Evolutionary conservation across 2,329 filamentous ascomycete genomes (phyloP).

Genomic region (Elsinoe australis): DNA sequence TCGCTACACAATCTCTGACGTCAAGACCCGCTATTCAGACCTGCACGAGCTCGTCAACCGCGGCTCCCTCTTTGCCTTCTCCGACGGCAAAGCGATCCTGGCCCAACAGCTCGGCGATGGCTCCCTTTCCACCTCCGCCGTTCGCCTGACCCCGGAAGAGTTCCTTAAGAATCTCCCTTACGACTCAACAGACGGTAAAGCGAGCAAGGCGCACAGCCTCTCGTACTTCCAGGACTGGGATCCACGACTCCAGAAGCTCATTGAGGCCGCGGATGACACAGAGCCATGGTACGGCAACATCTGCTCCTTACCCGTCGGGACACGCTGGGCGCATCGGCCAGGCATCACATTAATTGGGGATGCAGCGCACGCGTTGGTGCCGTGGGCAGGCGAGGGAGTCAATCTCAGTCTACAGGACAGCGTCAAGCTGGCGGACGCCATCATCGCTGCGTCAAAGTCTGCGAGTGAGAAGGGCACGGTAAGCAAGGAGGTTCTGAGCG

Average conservation of each 20-base stretch:
- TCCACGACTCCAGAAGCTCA: conserved; percentile 25
- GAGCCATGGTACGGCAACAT: conserved; percentile 26
- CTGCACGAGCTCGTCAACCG: conserved; percentile 31
- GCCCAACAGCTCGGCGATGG: conserved; percentile 32
- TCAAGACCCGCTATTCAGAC: conserved; percentile 25
- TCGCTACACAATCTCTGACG: conserved; percentile 28
- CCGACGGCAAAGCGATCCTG: conserved; percentile 26
- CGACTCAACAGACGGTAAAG: conserved; percentile 23
- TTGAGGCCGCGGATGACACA: conserved; percentile 24
- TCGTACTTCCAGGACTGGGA: conserved; percentile 29
- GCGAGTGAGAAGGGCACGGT: conserved; percentile 8
- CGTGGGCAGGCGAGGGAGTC: conserved; percentile 31
- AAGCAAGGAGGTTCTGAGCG: neutral
- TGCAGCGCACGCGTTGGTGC: conserved; percentile 36
- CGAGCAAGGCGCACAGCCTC: conserved; percentile 22
- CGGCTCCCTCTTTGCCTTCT: conserved; percentile 28
- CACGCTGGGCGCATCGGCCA: conserved; percentile 30
- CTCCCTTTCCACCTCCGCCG: conserved; percentile 27
- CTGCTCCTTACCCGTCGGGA: conserved; percentile 36
- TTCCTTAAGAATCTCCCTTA: conserved; percentile 24
- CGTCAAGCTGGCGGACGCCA: conserved; percentile 30
- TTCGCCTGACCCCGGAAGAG: conserved; percentile 24
- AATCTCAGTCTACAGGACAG: conserved; percentile 34
- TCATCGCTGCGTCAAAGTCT: conserved; percentile 25
- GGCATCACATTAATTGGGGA: conserved; percentile 38